Evolutionary conservation across 768 basidiomycete species (phyloP).

Genomic region (Termitomyces sp.): DNA sequence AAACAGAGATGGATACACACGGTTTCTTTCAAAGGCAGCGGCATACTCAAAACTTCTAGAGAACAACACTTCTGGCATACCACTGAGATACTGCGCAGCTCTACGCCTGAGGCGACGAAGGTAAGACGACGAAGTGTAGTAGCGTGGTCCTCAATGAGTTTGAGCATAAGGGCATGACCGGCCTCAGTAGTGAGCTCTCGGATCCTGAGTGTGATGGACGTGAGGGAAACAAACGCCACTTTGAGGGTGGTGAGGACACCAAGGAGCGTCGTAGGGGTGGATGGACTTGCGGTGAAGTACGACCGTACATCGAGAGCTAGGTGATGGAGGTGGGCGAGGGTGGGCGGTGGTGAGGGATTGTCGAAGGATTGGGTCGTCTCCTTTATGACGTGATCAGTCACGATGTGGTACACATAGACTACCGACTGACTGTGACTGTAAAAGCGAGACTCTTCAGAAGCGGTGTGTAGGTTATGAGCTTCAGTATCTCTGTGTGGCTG

Average conservation of each 20-base stretch:
- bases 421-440: slow-evolving; percentile 45
- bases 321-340: slow-evolving; percentile 21
- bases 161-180: slow-evolving; percentile 32
- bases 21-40: slow-evolving; percentile 45
- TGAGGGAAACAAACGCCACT: slow-evolving; percentile 24
- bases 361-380: slow-evolving; percentile 22
- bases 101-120: slow-evolving; percentile 41
- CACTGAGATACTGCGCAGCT: slow-evolving; percentile 28
- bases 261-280: slow-evolving; percentile 20
- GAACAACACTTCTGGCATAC: slow-evolving; percentile 37
- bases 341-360: slow-evolving; percentile 16
- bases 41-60: slow-evolving; percentile 45
- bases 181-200: slow-evolving; percentile 31
- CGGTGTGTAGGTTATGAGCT: slow-evolving; percentile 41
- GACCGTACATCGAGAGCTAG: slow-evolving; percentile 19
- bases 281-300: slow-evolving; percentile 19
- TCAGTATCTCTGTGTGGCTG: slow-evolving; percentile 45
- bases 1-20: slow-evolving; percentile 22
- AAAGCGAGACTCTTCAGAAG: slow-evolving; percentile 56
- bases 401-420: background rate
- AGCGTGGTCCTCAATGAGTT: slow-evolving; percentile 35
- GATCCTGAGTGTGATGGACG: slow-evolving; percentile 38
- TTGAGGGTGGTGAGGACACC: slow-evolving; percentile 26
- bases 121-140: slow-evolving; percentile 36
- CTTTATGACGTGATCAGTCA: slow-evolving; percentile 13